Conservation (phyloP, 75 land plant genomes). For the Adiantum capillusveneris region DNA sequence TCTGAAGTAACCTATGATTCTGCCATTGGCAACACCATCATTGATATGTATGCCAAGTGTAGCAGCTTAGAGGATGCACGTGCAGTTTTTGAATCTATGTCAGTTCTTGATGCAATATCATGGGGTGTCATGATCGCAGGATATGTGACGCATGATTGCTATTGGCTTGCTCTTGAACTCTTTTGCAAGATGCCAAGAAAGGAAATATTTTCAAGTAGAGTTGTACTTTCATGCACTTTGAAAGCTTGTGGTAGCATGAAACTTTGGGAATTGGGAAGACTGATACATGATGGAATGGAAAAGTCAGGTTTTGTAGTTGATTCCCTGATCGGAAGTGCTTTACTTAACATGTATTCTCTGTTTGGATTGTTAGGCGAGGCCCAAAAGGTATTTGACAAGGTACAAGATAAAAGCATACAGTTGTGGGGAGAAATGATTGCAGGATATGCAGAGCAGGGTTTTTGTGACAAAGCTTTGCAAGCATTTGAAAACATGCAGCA, state of each 20-base stretch:
- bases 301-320: neutral
- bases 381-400: slow-evolving; percentile 5
- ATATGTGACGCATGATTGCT: slow-evolving; percentile 9
- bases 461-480: neutral
- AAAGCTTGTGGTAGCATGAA: slow-evolving; percentile 7
- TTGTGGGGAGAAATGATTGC: slow-evolving; percentile 5
- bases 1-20: neutral
- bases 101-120: slow-evolving; percentile 9
- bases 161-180: slow-evolving; percentile 3
- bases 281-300: slow-evolving; percentile 5
- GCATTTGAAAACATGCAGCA: neutral
- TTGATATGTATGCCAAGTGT: slow-evolving; percentile 28
- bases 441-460: neutral
- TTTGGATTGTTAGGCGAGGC: slow-evolving; percentile 1
- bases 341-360: slow-evolving; percentile 3
- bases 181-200: slow-evolving; percentile 3
- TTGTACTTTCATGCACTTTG: neutral
- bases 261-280: neutral
- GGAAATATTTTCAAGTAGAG: neutral
- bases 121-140: slow-evolving; percentile 20
- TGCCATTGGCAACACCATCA: slow-evolving; percentile 6
- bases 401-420: neutral
- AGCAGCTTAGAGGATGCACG: slow-evolving; percentile 15
- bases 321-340: slow-evolving; percentile 2
- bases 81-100: slow-evolving; percentile 10